Base-by-base conservation (phyloP, 208 protist genomes). In the Naegleria lovaniensis region DNA sequence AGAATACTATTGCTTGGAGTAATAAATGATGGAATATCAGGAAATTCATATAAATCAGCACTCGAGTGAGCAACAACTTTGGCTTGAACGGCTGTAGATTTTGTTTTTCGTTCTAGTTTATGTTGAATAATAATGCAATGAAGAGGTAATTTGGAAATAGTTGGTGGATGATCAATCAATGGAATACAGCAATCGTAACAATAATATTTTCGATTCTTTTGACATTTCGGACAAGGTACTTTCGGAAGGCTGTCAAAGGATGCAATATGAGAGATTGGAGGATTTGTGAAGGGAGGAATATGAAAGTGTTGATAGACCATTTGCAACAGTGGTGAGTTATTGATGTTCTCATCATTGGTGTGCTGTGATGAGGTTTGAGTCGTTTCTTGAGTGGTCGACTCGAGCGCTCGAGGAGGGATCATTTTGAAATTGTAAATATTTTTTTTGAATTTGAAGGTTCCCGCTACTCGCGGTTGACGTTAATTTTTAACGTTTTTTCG, bases 41-140 rank as follows among this genome's bases (percentile, higher is more conserved):
- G 93, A 55, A 90, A 92, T 79, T 92, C 83, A 84, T 92, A 84
- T 33, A 94, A 88, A 15, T 59, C 76, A 33, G 76, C 59, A 6
- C n/a, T 29, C 22, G 88, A 39, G 29, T 92, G 90, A 29, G 38
- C 7, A 7, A 93, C 2, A 15, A 93, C 29, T 52, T 90, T 90
- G 4, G 97, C 97, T 25, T 97, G 96, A 29, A 98, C 92, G 48
- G 95, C 97, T 25, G 97, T 98, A 88, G 96, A 97, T 94, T 98
- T 98, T 22, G 94, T 92, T 19, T 96, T 93, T 43, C 97, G 90
- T 90, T 98, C 97, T 9, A 94, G 93, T 5, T 95, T 95, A 91
- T 98, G 96, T 36, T 98, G 93, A 36, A 98, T 93, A 58, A 96
- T 96, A 84, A 97, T 95, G 25, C 97, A 95, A 89, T 96, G 95